Evolutionary conservation across 2,329 filamentous ascomycete species (phyloP).

Genomic region (Fonsecaea nubica): DNA sequence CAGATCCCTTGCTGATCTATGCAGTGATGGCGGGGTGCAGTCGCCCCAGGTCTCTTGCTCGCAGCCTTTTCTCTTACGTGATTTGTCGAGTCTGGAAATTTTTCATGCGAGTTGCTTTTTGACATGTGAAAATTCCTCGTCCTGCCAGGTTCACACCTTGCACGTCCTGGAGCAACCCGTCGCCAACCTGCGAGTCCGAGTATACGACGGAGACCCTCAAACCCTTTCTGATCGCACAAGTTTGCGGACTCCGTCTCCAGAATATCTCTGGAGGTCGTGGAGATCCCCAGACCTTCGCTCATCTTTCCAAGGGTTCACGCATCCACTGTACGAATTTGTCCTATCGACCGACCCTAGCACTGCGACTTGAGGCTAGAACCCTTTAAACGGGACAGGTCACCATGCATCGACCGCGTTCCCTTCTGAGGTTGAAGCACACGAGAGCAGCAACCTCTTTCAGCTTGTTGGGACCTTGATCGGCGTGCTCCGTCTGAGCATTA

Average conservation of each 20-base stretch:
- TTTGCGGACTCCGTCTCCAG: constrained; percentile 3
- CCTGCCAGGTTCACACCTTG: background rate
- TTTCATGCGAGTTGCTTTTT: constrained; percentile 19
- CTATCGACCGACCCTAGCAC: background rate
- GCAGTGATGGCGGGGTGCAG: constrained; percentile 30
- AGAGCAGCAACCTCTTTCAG: constrained; percentile 11
- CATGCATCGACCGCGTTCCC: background rate
- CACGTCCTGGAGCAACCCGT: background rate
- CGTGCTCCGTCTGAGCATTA: constrained; percentile 10
- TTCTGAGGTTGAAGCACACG: background rate
- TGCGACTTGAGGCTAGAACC: background rate
- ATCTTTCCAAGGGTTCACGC: background rate
- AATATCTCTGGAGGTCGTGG: constrained; percentile 13
- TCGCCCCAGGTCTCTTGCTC: constrained; percentile 15
- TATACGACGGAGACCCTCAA: background rate
- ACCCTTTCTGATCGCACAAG: background rate
- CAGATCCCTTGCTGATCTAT: constrained; percentile 21
- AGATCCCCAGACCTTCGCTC: constrained; percentile 17
- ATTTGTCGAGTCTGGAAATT: constrained; percentile 15
- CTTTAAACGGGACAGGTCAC: background rate
- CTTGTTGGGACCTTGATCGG: constrained; percentile 17
- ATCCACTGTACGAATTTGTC: constrained; percentile 4
- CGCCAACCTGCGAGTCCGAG: background rate
- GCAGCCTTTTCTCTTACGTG: constrained; percentile 12
- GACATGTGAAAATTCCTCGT: constrained; percentile 26